Conservation (phyloP, 495 filamentous ascomycete species). For the Pyrenula massariospora region DNA sequence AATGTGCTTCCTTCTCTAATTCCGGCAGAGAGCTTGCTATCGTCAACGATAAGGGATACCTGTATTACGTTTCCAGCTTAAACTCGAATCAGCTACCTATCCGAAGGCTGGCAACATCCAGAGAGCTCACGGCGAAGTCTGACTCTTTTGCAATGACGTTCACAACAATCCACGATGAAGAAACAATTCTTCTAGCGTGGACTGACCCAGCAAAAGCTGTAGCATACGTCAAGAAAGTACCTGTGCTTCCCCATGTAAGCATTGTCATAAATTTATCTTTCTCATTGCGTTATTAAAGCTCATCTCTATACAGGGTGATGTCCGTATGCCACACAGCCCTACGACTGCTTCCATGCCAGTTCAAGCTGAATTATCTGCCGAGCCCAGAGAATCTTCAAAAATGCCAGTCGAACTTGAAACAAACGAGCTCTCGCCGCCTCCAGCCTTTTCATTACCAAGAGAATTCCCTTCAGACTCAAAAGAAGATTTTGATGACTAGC, state of each 20-base stretch:
- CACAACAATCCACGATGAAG: slow-evolving; percentile 19
- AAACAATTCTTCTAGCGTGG: slow-evolving; percentile 21
- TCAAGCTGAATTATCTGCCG: background rate
- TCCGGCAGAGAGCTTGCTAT: slow-evolving; percentile 18
- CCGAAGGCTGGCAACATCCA: slow-evolving; percentile 13
- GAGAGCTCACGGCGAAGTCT: slow-evolving; percentile 17
- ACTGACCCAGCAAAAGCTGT: slow-evolving; percentile 14
- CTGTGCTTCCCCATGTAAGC: background rate
- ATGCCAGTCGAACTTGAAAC: background rate
- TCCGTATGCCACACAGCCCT: background rate
- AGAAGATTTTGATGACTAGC: background rate
- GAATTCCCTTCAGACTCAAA: background rate
- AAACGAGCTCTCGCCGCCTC: background rate
- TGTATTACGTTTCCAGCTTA: slow-evolving; percentile 20
- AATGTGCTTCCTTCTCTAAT: slow-evolving; percentile 20
- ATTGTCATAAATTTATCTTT: background rate
- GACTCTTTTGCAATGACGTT: slow-evolving; percentile 21
- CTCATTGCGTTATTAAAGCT: background rate
- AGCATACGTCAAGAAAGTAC: slow-evolving; percentile 21
- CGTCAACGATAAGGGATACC: slow-evolving; percentile 23
- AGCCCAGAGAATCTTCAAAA: background rate
- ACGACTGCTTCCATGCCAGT: background rate
- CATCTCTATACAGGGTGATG: background rate
- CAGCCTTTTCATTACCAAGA: background rate
- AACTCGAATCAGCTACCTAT: slow-evolving; percentile 20